Evolutionary conservation across 805 yeast species (phyloP).

Genomic region (Kodamaea nitidulidarum): DNA sequence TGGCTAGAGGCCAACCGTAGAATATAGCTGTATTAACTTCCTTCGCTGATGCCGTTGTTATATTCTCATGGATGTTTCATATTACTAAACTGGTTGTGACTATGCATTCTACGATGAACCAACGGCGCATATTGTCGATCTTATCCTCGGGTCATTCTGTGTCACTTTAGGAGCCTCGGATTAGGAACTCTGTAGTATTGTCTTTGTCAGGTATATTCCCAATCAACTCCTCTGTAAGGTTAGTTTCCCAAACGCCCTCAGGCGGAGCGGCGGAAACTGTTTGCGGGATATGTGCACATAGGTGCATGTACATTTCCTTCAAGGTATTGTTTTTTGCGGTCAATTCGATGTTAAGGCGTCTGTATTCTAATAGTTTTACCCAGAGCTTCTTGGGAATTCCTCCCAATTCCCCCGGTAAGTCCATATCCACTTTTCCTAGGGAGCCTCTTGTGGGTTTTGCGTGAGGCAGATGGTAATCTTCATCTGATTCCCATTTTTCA

Average conservation of each 20-base stretch:
- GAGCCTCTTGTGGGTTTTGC: too few species aligned
- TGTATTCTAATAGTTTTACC: conserved; percentile 7
- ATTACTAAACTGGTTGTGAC: too few species aligned
- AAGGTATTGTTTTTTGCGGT: conserved; percentile 8
- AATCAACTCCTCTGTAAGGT: conserved; percentile 3
- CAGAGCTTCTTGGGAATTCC: conserved; percentile 6
- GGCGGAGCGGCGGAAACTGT: conserved; percentile 1
- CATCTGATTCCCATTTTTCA: neutral
- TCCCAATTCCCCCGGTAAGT: too few species aligned
- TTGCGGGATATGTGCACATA: neutral
- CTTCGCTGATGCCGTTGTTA: too few species aligned
- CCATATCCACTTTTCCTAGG: too few species aligned
- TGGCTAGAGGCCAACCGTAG: too few species aligned
- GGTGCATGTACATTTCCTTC: conserved; percentile 6
- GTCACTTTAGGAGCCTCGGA: neutral
- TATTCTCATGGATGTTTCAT: too few species aligned
- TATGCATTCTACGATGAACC: too few species aligned
- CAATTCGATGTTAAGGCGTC: conserved; percentile 9
- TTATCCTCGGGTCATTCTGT: too few species aligned
- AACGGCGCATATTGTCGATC: too few species aligned
- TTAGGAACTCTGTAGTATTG: conserved; percentile 6
- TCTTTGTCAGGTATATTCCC: neutral
- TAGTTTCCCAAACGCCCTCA: neutral
- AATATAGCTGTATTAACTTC: too few species aligned
- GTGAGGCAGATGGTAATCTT: too few species aligned